A percentile compares a stretch with the other conserved stretches of the same genome.
Evolutionary conservation across 805 yeast species (phyloP).

Genomic region (Yarrowia alimentaria): DNA sequence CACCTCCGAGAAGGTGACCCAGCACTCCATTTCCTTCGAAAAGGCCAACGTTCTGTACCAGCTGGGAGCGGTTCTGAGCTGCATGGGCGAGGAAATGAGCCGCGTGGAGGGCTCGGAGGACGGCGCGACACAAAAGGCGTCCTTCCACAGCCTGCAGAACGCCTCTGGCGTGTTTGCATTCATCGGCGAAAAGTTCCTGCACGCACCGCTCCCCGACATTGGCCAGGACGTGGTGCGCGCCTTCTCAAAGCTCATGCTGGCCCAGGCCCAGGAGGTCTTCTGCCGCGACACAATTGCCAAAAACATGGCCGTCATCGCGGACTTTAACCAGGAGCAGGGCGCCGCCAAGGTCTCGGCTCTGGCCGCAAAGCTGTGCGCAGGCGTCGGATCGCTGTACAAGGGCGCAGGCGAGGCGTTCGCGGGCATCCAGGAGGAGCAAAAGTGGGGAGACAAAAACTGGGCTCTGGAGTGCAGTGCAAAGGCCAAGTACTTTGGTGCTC

Average conservation of each 20-base stretch:
- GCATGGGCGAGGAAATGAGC: slow-evolving; percentile 39
- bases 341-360: slow-evolving; percentile 48
- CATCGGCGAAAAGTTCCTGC: slow-evolving; percentile 75
- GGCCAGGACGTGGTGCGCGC: slow-evolving; percentile 65
- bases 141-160: slow-evolving; percentile 62
- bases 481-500: slow-evolving; percentile 52
- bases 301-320: slow-evolving; percentile 22
- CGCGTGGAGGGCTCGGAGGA: slow-evolving; percentile 41
- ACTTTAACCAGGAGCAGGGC: slow-evolving; percentile 9
- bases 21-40: slow-evolving; percentile 80
- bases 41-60: slow-evolving; percentile 83
- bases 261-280: slow-evolving; percentile 88
- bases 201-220: slow-evolving; percentile 82
- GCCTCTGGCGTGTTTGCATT: slow-evolving; percentile 76
- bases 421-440: slow-evolving; percentile 36
- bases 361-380: slow-evolving; percentile 69
- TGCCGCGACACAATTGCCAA: slow-evolving; percentile 44
- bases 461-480: slow-evolving; percentile 54
- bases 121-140: slow-evolving; percentile 57
- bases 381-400: slow-evolving; percentile 57
- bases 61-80: slow-evolving; percentile 61
- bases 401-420: slow-evolving; percentile 49
- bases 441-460: slow-evolving; percentile 51
- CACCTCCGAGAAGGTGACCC: slow-evolving; percentile 49
- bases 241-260: slow-evolving; percentile 63